phyloP scores from a whole-genome alignment of 2,329 filamentous ascomycete genomes.

The Lachnellula occidentalis region DNA sequence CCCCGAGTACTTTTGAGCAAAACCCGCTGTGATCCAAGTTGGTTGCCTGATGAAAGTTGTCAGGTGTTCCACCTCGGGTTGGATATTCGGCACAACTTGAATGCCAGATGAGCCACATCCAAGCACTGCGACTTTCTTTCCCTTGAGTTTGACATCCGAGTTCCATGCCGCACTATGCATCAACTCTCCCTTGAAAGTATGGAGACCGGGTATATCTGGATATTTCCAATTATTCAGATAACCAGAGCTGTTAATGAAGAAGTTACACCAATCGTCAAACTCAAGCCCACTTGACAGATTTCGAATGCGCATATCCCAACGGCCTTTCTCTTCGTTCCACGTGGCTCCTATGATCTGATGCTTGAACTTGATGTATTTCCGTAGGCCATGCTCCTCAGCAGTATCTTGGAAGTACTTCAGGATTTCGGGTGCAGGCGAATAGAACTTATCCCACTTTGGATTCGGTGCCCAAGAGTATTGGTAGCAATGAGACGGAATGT shows the following conservation, averaged over 20 bases:
- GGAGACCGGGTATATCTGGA: constrained; percentile 26
- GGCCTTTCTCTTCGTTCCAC: constrained; percentile 43
- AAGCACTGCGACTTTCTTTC: constrained; percentile 34
- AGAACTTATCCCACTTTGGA: constrained; percentile 50
- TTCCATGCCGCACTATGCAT: constrained; percentile 39
- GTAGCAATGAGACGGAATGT: constrained; percentile 25
- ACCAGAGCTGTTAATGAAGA: constrained; percentile 21
- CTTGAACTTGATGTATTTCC: constrained; percentile 48
- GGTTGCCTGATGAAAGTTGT: constrained; percentile 46
- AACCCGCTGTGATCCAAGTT: constrained; percentile 38
- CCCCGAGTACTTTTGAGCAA: constrained; percentile 40
- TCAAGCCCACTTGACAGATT: constrained; percentile 29
- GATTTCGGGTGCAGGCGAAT: constrained; percentile 54
- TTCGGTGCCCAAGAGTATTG: constrained; percentile 38
- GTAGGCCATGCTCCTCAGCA: constrained; percentile 41
- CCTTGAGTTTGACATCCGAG: constrained; percentile 23
- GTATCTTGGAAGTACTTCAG: constrained; percentile 44
- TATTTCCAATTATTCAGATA: constrained; percentile 27
- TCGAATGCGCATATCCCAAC: constrained; percentile 44
- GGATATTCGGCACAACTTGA: constrained; percentile 33
- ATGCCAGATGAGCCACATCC: constrained; percentile 36
- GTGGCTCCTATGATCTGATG: constrained; percentile 41
- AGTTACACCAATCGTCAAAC: constrained; percentile 20
- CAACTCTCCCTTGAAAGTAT: constrained; percentile 27
- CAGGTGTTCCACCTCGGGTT: constrained; percentile 38